phyloP scores from a whole-genome alignment of 2,329 filamentous ascomycete genomes.

The Beauveria scarabaeidicola region DNA sequence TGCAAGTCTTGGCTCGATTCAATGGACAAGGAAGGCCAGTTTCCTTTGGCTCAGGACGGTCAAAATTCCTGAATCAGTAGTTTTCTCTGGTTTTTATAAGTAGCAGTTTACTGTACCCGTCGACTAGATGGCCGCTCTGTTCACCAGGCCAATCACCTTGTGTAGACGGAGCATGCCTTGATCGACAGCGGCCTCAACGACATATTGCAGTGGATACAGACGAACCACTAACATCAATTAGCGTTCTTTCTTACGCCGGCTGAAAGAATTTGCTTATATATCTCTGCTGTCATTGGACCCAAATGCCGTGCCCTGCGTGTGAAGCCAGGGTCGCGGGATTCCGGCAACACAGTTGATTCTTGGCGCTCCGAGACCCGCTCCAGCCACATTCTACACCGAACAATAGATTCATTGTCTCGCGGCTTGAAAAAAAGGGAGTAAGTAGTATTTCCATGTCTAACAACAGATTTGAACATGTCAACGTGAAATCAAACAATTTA shows the following conservation, averaged over 20 bases:
- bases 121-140: not conserved
- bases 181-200: not conserved
- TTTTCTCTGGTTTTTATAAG: not conserved
- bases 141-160: not conserved
- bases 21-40: no score
- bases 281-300: not conserved
- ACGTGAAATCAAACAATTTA: not conserved
- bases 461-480: not conserved
- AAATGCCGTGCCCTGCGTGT: not conserved
- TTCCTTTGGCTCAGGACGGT: no score
- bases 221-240: not conserved
- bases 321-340: not conserved
- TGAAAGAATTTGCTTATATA: not conserved
- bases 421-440: not conserved
- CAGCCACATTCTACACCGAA: not conserved
- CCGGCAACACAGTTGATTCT: not conserved
- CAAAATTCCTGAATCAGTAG: not conserved
- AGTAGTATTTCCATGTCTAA: not conserved
- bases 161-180: not conserved
- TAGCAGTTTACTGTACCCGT: not conserved
- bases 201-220: slow-evolving; percentile 1
- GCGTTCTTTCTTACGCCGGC: not conserved
- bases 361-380: not conserved
- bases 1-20: not conserved
- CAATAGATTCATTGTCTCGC: not conserved